Base-by-base conservation (phyloP, 2,329 filamentous ascomycete genomes). In the Parascedosporium putredinis region DNA sequence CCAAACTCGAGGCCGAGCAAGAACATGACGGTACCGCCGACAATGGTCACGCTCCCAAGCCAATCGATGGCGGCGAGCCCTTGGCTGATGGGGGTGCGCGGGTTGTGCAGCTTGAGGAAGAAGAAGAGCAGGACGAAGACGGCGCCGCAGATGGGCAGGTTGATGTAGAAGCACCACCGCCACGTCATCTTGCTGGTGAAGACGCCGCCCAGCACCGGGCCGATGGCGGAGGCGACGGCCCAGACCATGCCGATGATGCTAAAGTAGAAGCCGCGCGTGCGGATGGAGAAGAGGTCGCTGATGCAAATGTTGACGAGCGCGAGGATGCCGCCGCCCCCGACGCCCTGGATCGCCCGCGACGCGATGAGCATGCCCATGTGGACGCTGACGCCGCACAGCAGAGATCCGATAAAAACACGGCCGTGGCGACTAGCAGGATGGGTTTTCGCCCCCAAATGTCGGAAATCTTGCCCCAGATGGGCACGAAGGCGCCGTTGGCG, bases 1-100 rank as follows among this genome's bases (percentile, higher is more conserved):
- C 89, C 90, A 54, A 91, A 88, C 60, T 94, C 84, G 9, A 95
- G 77, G 1, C 88, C 90, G 38, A 95, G 79, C 3, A 95, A 78
- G 55, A 95, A 73, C 86, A 95, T 91, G 18, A 94, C 71, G 0
- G 86, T 90, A 18, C 84, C 87, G 38, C 84, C 85, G 22, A 90
- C 76, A 60, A 94, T 79, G 25, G 75, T 65, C 4, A 74, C 12
- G 51, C 70, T 75, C 31, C 76, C 76, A 0, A 69, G 54, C 77
- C 77, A 81, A 63, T 81, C 78, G 43, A 81, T 71, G 16, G 83
- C 82, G 27, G 76, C 72, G 4, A 88, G 66, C 1, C 84, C 84
- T 47, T 81, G 64, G 47, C 70, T 65, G 9, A 86, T 61, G 0
- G 80, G 74, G 0, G 84, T 87, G 50, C 73, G 72, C 1, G 84